phyloP scores from a whole-genome alignment of 169 alveolate species.

The Plasmodium billcollinsi region DNA sequence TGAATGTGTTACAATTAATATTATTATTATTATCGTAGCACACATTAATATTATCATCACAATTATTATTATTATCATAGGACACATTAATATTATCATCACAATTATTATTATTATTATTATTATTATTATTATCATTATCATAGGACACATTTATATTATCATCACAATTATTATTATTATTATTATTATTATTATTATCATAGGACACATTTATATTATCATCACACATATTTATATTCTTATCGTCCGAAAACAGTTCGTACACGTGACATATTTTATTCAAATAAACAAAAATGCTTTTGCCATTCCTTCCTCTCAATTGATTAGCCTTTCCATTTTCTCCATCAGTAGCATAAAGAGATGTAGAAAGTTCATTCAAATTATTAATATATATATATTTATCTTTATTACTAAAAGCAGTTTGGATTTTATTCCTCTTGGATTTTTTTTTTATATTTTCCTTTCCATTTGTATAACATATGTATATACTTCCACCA shows the following conservation, averaged over 20 bases:
- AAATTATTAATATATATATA: slow-evolving; percentile 37
- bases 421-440: slow-evolving; percentile 4
- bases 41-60: background rate
- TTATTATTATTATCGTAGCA: background rate
- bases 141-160: background rate
- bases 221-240: background rate
- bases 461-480: slow-evolving; percentile 17
- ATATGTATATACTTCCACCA: slow-evolving; percentile 58
- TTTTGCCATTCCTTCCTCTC: slow-evolving; percentile 57
- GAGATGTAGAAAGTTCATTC: slow-evolving; percentile 32
- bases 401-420: slow-evolving; percentile 26
- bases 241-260: background rate
- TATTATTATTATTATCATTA: background rate
- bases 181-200: background rate
- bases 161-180: background rate
- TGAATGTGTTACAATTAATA: background rate
- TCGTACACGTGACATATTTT: slow-evolving; percentile 61
- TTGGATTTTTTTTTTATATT: background rate
- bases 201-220: background rate
- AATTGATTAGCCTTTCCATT: slow-evolving; percentile 61
- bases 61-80: background rate
- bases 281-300: slow-evolving; percentile 38
- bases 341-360: slow-evolving; percentile 49
- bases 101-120: background rate
- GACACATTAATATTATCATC: background rate